These are phyloP conservation scores for Aristolochia californica DNA, from an alignment of 164 flowering plant genomes.

Conservation along the genomic window DNA sequence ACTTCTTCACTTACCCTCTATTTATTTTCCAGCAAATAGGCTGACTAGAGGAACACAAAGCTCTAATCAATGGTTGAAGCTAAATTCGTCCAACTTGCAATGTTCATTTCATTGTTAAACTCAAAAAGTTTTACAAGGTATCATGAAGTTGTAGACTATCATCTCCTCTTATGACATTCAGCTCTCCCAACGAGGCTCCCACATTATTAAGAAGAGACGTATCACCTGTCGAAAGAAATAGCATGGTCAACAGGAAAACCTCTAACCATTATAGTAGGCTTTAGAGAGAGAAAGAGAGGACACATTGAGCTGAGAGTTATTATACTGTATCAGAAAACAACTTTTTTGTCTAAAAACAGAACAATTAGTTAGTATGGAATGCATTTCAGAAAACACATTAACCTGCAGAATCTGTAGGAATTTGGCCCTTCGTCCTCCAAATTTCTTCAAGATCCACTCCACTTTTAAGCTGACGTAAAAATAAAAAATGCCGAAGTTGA, in stretches of 20 bases:
- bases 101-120: too few species aligned
- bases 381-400: not conserved
- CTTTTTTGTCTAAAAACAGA: not conserved
- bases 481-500: slow-evolving; percentile 15
- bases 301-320: not conserved
- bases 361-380: not conserved
- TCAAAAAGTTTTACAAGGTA: too few species aligned
- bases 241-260: not conserved
- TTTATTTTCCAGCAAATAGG: too few species aligned
- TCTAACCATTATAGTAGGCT: not conserved
- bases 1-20: too few species aligned
- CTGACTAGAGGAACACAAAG: too few species aligned
- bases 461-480: slow-evolving; percentile 44
- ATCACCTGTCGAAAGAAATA: slow-evolving; percentile 2
- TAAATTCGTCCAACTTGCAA: too few species aligned
- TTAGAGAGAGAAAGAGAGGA: not conserved
- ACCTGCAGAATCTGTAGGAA: slow-evolving; percentile 27
- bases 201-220: not conserved
- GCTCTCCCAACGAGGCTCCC: not conserved
- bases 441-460: slow-evolving; percentile 34
- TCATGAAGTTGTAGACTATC: not conserved
- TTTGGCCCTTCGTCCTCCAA: slow-evolving; percentile 30
- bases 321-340: not conserved
- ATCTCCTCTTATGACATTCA: not conserved
- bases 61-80: too few species aligned